Base-by-base conservation (phyloP, 495 filamentous ascomycete genomes). In the Geoglossum glabrum region DNA sequence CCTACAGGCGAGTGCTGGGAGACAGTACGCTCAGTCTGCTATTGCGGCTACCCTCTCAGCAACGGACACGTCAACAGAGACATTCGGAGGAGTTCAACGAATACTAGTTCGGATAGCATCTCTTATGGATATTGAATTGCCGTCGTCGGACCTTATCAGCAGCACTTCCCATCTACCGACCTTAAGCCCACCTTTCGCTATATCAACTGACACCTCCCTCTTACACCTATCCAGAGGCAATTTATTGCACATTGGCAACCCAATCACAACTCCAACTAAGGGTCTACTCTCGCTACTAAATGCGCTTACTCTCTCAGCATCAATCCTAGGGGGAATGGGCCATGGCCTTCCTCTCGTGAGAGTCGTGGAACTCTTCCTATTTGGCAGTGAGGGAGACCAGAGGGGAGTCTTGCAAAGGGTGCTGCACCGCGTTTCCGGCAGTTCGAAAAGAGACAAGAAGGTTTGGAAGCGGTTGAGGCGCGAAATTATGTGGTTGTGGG, bases 401-500 rank as follows among this genome's bases (percentile, higher is more conserved):
- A 73, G 79, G 55, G 65, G 68, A 11, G 77, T 86, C 51, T 70
- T 89, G 40, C 72, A 73, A 21, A 82, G 73, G 52, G 73, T 86
- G 10, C 75, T 93, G 23, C 73, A 76, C 40, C 72, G 71, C 5
- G 50, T 70, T 2, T 66, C 75, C 3, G 65, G 71, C 28, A 73
- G 71, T 31, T 66, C 73, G 0, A 79, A 74, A 54, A 77, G 74
- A 47, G 78, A 84, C 59, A 79, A 81, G 26, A 77, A 75, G 60
- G 78, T 82, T 52, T 94, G 89, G 89, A 71, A 71, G 38, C 68
- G 69, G 25, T 72, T 78, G 8, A 75, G 86, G 38, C 74, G 79
- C 54, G 79, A 85, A 64, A 65, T 95, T 17, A 69, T 90, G 1
- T 95, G 89, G 89, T 77, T 95, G 30, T 78, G 79, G 63, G 78